Conservation (phyloP, 73 alveolate genomes). For the Paramecium bursaria region DNA sequence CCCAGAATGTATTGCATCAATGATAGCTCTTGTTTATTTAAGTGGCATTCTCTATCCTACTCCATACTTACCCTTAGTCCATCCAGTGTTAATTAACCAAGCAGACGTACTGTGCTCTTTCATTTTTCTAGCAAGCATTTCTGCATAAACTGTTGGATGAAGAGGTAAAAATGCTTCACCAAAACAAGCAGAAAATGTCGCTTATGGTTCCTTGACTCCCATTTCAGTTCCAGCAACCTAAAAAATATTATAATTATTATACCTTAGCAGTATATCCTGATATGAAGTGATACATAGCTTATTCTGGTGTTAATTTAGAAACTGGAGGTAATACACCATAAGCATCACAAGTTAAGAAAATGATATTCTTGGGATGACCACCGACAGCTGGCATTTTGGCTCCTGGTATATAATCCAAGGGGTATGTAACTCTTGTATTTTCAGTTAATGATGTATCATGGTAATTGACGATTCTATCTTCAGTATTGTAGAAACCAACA, state of each 20-base stretch:
- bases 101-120: slow-evolving; percentile 84
- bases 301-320: slow-evolving; percentile 87
- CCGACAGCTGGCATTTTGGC: slow-evolving; percentile 94
- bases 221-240: slow-evolving; percentile 95
- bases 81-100: slow-evolving; percentile 97
- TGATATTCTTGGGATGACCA: slow-evolving; percentile 95
- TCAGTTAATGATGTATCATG: slow-evolving; percentile 83
- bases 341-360: slow-evolving; percentile 96
- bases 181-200: slow-evolving; percentile 98
- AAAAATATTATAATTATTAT: not conserved
- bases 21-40: slow-evolving; percentile 87
- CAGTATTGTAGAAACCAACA: slow-evolving; percentile 70
- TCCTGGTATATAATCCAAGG: slow-evolving; percentile 93
- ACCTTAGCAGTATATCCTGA: slow-evolving; percentile 96
- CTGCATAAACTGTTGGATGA: slow-evolving; percentile 94
- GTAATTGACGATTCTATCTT: slow-evolving; percentile 84
- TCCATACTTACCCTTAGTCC: slow-evolving; percentile 97
- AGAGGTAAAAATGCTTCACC: slow-evolving; percentile 96
- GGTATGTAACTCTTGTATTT: slow-evolving; percentile 89
- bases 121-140: slow-evolving; percentile 93
- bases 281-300: slow-evolving; percentile 95
- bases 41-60: slow-evolving; percentile 92
- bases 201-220: slow-evolving; percentile 93
- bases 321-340: slow-evolving; percentile 98
- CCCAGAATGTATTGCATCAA: slow-evolving; percentile 95